Evolutionary conservation across 129 eudicot genomes (phyloP).

Genomic region (Silybum marianum): DNA sequence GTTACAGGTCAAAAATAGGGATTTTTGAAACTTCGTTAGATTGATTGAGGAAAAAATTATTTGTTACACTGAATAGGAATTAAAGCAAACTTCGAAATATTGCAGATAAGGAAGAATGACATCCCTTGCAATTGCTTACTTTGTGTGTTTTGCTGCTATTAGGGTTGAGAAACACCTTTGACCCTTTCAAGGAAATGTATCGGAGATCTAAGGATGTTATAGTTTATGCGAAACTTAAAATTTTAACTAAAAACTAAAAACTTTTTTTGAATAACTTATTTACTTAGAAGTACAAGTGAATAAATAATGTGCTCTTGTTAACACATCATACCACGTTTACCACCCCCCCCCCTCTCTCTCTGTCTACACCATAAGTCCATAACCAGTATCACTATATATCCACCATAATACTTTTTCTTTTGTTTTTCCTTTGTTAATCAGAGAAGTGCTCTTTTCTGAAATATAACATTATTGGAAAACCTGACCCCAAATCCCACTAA

Average conservation of each 20-base stretch:
- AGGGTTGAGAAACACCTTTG: background rate
- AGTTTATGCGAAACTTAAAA: background rate
- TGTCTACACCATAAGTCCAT: background rate
- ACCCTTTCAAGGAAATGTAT: background rate
- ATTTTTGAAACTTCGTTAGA: background rate
- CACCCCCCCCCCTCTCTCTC: background rate
- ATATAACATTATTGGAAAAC: background rate
- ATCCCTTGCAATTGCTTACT: background rate
- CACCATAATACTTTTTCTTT: background rate
- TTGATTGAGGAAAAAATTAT: background rate
- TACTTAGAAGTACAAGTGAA: background rate
- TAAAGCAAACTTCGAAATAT: background rate
- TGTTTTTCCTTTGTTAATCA: background rate
- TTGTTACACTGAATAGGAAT: background rate
- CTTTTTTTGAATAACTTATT: background rate
- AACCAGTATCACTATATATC: background rate
- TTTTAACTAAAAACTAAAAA: background rate
- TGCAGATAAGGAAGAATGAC: slow-evolving; percentile 3
- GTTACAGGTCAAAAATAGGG: background rate
- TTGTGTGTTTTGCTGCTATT: background rate
- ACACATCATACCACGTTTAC: background rate
- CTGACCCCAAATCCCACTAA: background rate
- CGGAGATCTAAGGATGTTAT: background rate
- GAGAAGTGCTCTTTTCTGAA: background rate
- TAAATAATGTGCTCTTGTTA: background rate